phyloP scores from a whole-genome alignment of 177 flowering plant genomes.

The Vitis hybrid region DNA sequence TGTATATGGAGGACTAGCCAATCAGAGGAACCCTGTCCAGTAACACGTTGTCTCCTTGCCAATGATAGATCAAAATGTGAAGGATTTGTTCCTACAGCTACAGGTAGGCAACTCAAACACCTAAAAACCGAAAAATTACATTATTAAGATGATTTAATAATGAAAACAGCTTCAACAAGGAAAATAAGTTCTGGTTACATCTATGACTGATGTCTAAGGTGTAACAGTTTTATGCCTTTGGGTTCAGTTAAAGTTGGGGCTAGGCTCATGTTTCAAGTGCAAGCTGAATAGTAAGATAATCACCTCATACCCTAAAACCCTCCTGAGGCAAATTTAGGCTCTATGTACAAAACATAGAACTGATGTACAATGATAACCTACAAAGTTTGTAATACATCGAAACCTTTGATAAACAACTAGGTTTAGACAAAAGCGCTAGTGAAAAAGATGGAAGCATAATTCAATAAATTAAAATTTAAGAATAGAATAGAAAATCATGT shows the following conservation, averaged over 20 bases:
- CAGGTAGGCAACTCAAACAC: slow-evolving; percentile 84
- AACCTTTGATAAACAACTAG: too few species aligned
- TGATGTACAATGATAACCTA: too few species aligned
- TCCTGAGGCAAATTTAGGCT: too few species aligned
- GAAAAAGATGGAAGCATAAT: too few species aligned
- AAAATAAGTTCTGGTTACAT: neutral
- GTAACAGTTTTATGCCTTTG: neutral
- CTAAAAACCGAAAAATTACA: slow-evolving; percentile 25
- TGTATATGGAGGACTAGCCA: slow-evolving; percentile 90
- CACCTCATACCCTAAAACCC: too few species aligned
- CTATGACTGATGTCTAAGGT: neutral
- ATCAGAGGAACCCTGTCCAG: slow-evolving; percentile 44
- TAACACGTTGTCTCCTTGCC: slow-evolving; percentile 50
- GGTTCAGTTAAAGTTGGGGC: neutral
- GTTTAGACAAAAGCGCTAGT: too few species aligned
- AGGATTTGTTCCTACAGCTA: slow-evolving; percentile 82
- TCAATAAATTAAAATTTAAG: too few species aligned
- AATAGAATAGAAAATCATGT: too few species aligned
- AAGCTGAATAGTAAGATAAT: too few species aligned
- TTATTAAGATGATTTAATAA: neutral
- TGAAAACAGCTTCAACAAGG: neutral
- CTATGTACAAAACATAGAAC: too few species aligned
- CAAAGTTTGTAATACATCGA: too few species aligned
- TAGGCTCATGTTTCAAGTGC: neutral
- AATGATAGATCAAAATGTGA: slow-evolving; percentile 85